A percentile compares a stretch with the other conserved stretches of the same genome.
Conservation (phyloP, 129 eudicot genomes). For the Mikania micrantha region DNA sequence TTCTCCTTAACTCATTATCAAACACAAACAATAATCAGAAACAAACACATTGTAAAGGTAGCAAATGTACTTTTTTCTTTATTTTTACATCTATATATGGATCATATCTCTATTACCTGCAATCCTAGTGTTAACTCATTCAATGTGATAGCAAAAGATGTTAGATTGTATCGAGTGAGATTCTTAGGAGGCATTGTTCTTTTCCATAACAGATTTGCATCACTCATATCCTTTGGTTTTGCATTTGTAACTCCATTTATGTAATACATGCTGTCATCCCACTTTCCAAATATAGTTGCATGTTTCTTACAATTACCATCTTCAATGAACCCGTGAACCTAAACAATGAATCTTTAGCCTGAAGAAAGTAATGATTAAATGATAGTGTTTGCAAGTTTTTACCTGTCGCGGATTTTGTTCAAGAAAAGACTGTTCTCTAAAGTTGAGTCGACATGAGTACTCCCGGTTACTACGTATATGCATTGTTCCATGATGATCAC, state of each 20-base stretch:
- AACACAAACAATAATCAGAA: constrained; percentile 28
- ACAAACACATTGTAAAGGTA: neutral
- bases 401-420: constrained; percentile 56
- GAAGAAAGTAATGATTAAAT: neutral
- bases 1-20: constrained; percentile 42
- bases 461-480: constrained; percentile 38
- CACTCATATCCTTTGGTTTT: constrained; percentile 44
- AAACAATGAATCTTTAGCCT: neutral
- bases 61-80: too few relatives aligned
- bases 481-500: constrained; percentile 64
- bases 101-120: constrained; percentile 51
- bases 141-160: constrained; percentile 41
- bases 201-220: constrained; percentile 54
- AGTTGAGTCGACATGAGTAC: constrained; percentile 44
- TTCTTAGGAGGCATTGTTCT: constrained; percentile 40
- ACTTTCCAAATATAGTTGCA: constrained; percentile 42
- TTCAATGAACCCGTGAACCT: constrained; percentile 70
- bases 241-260: constrained; percentile 43
- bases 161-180: constrained; percentile 40
- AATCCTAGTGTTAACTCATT: constrained; percentile 46
- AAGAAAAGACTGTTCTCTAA: constrained; percentile 48
- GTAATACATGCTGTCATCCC: constrained; percentile 71
- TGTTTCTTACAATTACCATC: constrained; percentile 32
- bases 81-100: neutral
- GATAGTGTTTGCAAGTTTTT: too few relatives aligned